Conservation (phyloP, 768 basidiomycete species). For the Exsudoporus frostii region DNA sequence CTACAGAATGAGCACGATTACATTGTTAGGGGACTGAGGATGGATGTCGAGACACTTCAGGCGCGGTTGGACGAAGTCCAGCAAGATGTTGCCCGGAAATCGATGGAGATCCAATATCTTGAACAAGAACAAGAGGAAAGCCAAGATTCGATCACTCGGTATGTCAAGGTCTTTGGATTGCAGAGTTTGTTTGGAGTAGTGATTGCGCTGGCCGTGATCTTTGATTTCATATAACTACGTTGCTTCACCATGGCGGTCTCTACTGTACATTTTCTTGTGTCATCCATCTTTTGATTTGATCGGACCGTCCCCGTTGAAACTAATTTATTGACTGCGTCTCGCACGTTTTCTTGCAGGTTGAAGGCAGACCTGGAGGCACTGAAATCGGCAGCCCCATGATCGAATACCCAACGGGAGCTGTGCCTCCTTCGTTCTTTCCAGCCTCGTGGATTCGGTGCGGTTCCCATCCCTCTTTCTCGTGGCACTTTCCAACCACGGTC, state of each 20-base stretch:
- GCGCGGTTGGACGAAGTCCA: slow-evolving; percentile 51
- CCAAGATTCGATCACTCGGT: slow-evolving; percentile 75
- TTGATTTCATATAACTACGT: slow-evolving; percentile 45
- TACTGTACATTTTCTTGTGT: slow-evolving; percentile 20
- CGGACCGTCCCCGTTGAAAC: slow-evolving; percentile 17
- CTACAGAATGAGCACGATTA: slow-evolving; percentile 66
- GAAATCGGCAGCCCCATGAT: slow-evolving; percentile 32
- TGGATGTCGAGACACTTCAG: slow-evolving; percentile 55
- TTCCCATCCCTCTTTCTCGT: slow-evolving; percentile 24
- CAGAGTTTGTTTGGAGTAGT: slow-evolving; percentile 53
- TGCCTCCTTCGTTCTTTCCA: slow-evolving; percentile 5
- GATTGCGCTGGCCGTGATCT: slow-evolving; percentile 53
- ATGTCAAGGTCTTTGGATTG: slow-evolving; percentile 59
- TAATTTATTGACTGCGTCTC: slow-evolving; percentile 38
- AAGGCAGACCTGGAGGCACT: slow-evolving; percentile 62
- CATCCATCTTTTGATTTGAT: slow-evolving; percentile 14
- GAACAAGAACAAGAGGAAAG: slow-evolving; percentile 78
- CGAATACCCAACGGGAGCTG: slow-evolving; percentile 14
- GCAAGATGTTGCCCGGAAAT: slow-evolving; percentile 61
- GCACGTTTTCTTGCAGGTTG: slow-evolving; percentile 47
- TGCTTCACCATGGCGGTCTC: slow-evolving; percentile 10
- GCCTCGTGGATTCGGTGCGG: slow-evolving; percentile 38
- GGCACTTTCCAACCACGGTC: slow-evolving; percentile 7
- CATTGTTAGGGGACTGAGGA: slow-evolving; percentile 47
- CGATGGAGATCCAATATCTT: slow-evolving; percentile 78